These are phyloP conservation scores for Gyromitra esculenta DNA, from an alignment of 2,329 filamentous ascomycete genomes.

Conservation along the genomic window DNA sequence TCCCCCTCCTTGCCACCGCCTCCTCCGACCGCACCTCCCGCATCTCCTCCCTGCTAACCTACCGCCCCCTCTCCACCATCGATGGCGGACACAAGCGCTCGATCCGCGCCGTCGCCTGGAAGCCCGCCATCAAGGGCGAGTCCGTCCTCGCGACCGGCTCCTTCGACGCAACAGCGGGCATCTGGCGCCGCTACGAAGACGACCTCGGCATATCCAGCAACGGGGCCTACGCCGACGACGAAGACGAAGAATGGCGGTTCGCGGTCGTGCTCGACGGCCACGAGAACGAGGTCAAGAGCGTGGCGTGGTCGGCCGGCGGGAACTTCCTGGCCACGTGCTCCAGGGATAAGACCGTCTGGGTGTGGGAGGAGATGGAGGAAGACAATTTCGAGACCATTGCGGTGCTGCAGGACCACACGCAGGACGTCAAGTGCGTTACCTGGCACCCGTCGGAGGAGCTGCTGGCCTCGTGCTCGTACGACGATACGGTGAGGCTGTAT, in stretches of 20 bases:
- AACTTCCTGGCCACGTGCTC: conserved; percentile 88
- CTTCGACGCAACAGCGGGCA: conserved; percentile 90
- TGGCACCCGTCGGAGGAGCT: conserved; percentile 83
- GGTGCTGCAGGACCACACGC: conserved; percentile 91
- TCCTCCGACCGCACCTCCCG: conserved; percentile 87
- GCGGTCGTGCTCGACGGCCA: conserved; percentile 92
- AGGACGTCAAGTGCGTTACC: conserved; percentile 90
- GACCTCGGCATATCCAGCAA: conserved; percentile 57
- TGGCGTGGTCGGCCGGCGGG: conserved; percentile 77
- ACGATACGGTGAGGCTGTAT: conserved; percentile 89
- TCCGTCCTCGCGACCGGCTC: conserved; percentile 89
- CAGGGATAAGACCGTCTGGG: conserved; percentile 94
- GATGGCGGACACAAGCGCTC: conserved; percentile 90
- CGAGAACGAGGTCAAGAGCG: conserved; percentile 88
- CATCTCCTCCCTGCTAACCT: conserved; percentile 85
- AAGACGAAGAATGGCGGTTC: conserved; percentile 88
- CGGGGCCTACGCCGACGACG: conserved; percentile 66
- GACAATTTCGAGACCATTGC: conserved; percentile 98
- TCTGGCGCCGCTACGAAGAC: conserved; percentile 73
- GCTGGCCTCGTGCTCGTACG: conserved; percentile 90
- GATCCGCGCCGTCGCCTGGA: conserved; percentile 88
- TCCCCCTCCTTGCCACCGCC: conserved; percentile 87
- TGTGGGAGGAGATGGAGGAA: conserved; percentile 96
- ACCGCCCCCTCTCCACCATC: conserved; percentile 80
- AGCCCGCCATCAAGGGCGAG: conserved; percentile 73